Evolutionary conservation across 371 early-diverging fungal genomes (phyloP).

Genomic region (Chytridiales sp.): DNA sequence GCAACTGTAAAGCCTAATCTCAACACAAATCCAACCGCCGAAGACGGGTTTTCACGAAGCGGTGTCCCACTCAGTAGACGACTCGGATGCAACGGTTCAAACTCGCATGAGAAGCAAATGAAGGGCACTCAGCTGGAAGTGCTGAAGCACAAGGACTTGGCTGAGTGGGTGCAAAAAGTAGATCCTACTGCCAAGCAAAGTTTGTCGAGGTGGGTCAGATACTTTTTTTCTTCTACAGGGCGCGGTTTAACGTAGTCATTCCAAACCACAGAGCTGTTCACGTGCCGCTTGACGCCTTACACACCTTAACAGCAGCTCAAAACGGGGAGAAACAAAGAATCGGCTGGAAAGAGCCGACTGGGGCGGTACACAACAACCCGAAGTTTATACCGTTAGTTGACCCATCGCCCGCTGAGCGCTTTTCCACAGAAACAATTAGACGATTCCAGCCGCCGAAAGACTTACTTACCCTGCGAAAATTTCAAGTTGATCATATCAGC

Average conservation of each 20-base stretch:
- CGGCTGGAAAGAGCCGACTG: constrained; percentile 38
- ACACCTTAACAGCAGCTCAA: no score
- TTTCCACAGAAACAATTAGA: constrained; percentile 33
- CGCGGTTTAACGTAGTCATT: not conserved
- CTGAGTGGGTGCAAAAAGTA: constrained; percentile 30
- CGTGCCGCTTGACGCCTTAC: constrained; percentile 25
- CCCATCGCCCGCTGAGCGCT: constrained; percentile 23
- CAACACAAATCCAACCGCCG: constrained; percentile 7
- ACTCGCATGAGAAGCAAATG: constrained; percentile 6
- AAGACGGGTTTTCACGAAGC: constrained; percentile 25
- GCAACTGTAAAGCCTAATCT: not conserved
- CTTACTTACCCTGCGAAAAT: not conserved
- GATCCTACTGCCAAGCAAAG: constrained; percentile 19
- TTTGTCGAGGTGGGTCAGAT: constrained; percentile 26
- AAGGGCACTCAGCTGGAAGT: not conserved
- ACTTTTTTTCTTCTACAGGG: not conserved
- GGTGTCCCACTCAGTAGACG: constrained; percentile 28
- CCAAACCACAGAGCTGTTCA: constrained; percentile 20
- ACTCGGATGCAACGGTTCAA: constrained; percentile 2
- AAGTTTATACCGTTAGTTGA: constrained; percentile 18
- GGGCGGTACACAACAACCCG: constrained; percentile 41
- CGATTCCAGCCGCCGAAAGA: constrained; percentile 6
- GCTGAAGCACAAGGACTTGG: constrained; percentile 18
- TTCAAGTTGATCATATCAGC: not conserved
- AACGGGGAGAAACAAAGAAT: no score